Conservation (phyloP, 208 protist genomes). For the Plasmodiophora brassicae region DNA sequence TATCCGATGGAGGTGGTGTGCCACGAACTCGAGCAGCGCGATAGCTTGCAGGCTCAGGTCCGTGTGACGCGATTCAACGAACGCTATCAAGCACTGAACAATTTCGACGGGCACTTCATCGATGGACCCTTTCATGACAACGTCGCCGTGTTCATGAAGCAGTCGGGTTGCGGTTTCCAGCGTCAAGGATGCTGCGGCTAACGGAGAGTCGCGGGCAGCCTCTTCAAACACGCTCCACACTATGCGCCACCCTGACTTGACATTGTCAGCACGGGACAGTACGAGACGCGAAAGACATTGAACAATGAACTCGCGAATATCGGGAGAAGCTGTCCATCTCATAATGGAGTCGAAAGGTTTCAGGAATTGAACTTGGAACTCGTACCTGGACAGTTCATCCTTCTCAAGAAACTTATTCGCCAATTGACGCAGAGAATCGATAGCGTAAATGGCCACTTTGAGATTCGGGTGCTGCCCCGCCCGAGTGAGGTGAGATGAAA, state of each 20-base stretch:
- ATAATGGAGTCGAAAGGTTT: constrained; percentile 77
- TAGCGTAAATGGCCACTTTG: constrained; percentile 66
- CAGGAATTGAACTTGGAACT: constrained; percentile 82
- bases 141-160: not conserved
- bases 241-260: constrained; percentile 74
- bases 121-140: not conserved
- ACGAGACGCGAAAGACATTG: constrained; percentile 65
- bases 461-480: constrained; percentile 64
- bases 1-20: not conserved
- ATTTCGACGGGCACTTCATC: not conserved
- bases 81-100: constrained; percentile 18
- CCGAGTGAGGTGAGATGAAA: constrained; percentile 46
- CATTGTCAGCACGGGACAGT: constrained; percentile 51
- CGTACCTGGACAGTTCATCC: constrained; percentile 68
- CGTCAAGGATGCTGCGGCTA: not conserved
- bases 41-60: not conserved
- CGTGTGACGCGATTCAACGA: constrained; percentile 10
- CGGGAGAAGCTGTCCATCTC: not conserved
- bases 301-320: constrained; percentile 69
- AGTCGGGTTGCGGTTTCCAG: not conserved
- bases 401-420: constrained; percentile 77
- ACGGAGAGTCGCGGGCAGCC: not conserved
- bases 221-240: constrained; percentile 62
- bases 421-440: constrained; percentile 77
- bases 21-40: not conserved